Evolutionary conservation across 805 yeast genomes (phyloP).

Genomic region (Metschnikowia lunata): DNA sequence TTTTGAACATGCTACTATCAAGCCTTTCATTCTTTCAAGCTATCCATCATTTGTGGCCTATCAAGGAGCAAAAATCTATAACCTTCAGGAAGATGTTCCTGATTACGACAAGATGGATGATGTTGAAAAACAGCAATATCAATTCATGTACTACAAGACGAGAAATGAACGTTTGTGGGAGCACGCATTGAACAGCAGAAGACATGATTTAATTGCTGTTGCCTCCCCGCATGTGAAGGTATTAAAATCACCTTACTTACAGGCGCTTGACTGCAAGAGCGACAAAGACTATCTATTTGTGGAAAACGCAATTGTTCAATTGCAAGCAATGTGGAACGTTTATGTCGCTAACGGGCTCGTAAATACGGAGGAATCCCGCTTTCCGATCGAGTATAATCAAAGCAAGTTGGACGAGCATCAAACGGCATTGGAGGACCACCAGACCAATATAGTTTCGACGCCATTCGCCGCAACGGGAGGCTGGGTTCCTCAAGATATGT

Average conservation of each 20-base stretch:
- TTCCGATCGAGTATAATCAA: slow-evolving; percentile 60
- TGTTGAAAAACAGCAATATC: slow-evolving; percentile 71
- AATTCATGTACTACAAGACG: slow-evolving; percentile 83
- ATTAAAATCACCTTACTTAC: slow-evolving; percentile 59
- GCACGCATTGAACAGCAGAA: slow-evolving; percentile 57
- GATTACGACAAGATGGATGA: slow-evolving; percentile 64
- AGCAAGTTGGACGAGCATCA: slow-evolving; percentile 57
- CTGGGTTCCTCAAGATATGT: slow-evolving; percentile 95
- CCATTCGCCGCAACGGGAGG: slow-evolving; percentile 92
- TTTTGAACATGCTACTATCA: slow-evolving; percentile 74
- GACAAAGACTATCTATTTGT: slow-evolving; percentile 60
- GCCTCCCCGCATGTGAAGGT: slow-evolving; percentile 81
- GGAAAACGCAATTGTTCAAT: slow-evolving; percentile 62
- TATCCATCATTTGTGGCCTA: slow-evolving; percentile 84
- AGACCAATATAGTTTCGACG: slow-evolving; percentile 57
- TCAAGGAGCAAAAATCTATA: slow-evolving; percentile 82
- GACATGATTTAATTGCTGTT: slow-evolving; percentile 67
- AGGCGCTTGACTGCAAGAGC: slow-evolving; percentile 54
- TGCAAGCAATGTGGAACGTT: slow-evolving; percentile 65
- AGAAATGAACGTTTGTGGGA: slow-evolving; percentile 92
- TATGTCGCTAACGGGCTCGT: slow-evolving; percentile 57
- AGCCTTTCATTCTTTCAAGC: slow-evolving; percentile 74
- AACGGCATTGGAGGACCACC: slow-evolving; percentile 58
- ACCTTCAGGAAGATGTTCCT: slow-evolving; percentile 69
- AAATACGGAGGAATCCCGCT: slow-evolving; percentile 34